Percentiles rank a stretch among this genome's conserved stretches.
These are phyloP conservation scores for Panaeolus cyanescens DNA, from an alignment of 768 basidiomycete genomes.

Conservation along the genomic window DNA sequence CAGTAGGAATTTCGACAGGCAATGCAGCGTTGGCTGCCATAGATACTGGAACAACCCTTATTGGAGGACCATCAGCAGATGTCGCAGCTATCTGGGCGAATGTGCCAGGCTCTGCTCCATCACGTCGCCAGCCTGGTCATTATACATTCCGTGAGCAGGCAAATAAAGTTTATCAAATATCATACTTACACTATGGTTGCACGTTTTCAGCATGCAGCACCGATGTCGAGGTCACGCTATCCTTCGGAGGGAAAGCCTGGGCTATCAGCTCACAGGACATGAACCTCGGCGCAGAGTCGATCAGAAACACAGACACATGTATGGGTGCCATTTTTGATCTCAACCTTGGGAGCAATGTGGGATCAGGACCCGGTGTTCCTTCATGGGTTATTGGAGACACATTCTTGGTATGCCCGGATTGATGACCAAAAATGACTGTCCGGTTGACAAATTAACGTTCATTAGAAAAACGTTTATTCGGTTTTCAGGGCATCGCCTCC, in stretches of 20 bases:
- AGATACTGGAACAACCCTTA: slow-evolving; percentile 93
- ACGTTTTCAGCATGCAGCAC: slow-evolving; percentile 84
- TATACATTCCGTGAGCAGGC: slow-evolving; percentile 70
- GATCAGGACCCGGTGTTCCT: slow-evolving; percentile 41
- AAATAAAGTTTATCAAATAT: too few species aligned
- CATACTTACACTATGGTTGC: too few species aligned
- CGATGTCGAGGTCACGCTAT: slow-evolving; percentile 54
- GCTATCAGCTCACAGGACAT: slow-evolving; percentile 75
- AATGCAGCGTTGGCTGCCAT: slow-evolving; percentile 67
- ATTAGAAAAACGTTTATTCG: slow-evolving; percentile 13
- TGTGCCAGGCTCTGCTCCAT: slow-evolving; percentile 55
- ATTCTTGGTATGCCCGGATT: slow-evolving; percentile 59
- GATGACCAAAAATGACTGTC: not conserved
- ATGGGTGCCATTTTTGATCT: slow-evolving; percentile 76
- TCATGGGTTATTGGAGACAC: slow-evolving; percentile 73
- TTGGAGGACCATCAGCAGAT: slow-evolving; percentile 75
- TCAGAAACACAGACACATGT: slow-evolving; percentile 38
- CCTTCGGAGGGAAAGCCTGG: slow-evolving; percentile 83
- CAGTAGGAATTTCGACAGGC: slow-evolving; percentile 44
- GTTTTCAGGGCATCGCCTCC: slow-evolving; percentile 26
- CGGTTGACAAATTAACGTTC: not conserved
- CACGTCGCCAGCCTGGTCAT: slow-evolving; percentile 59
- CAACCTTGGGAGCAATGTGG: slow-evolving; percentile 46
- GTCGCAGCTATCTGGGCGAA: slow-evolving; percentile 64
- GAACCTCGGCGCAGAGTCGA: slow-evolving; percentile 62